A percentile compares a stretch with the other conserved stretches of the same genome.
Conservation (phyloP, 2,329 filamentous ascomycete genomes). For the Rosellinia necatrix region DNA sequence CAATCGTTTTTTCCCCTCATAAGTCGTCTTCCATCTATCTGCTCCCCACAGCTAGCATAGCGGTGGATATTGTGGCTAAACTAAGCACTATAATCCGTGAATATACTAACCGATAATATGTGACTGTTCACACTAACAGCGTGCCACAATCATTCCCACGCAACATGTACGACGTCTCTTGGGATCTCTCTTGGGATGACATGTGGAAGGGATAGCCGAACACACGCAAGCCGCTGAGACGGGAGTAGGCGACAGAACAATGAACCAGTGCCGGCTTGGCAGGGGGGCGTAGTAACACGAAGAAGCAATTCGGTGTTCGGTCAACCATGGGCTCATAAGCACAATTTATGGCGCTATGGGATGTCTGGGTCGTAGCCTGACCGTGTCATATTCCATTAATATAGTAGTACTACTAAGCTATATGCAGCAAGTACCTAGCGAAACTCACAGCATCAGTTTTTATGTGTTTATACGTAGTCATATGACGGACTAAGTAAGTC, state of each 20-base stretch:
- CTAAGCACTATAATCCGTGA: no score
- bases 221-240: neutral
- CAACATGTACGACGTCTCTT: neutral
- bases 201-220: conserved; percentile 4
- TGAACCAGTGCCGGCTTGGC: neutral
- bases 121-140: neutral
- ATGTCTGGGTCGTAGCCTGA: neutral
- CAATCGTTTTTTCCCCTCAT: no score
- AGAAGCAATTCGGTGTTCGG: neutral
- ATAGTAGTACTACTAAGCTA: neutral
- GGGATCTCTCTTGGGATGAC: neutral
- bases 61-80: no score
- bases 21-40: no score
- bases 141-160: neutral
- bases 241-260: neutral
- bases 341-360: neutral
- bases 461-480: neutral
- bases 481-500: neutral
- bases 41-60: no score
- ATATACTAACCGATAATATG: neutral
- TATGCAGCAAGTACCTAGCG: neutral
- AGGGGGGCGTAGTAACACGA: conserved; percentile 5
- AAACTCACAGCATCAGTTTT: neutral
- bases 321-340: neutral
- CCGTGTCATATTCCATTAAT: neutral